phyloP scores from a whole-genome alignment of 23 red algal species.

The Agarophyton chilense region DNA sequence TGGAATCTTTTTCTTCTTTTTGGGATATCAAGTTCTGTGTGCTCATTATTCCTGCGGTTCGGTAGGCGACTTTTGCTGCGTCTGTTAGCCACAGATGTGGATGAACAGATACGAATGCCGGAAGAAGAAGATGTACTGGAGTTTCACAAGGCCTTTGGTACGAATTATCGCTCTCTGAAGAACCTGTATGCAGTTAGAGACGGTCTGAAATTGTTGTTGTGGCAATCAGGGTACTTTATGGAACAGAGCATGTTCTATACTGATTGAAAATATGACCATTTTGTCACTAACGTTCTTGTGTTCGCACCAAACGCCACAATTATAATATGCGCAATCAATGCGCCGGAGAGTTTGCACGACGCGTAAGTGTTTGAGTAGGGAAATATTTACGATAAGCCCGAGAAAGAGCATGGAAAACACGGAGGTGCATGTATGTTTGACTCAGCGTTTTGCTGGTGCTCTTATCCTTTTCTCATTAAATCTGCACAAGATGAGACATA shows the following conservation, averaged over 20 bases:
- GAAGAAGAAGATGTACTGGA: neutral
- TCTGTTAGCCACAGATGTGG: neutral
- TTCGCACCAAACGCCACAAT: conserved; percentile 33
- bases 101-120: neutral
- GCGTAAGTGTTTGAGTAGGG: neutral
- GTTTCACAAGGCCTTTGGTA: conserved; percentile 17
- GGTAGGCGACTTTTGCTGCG: neutral
- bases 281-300: conserved; percentile 18
- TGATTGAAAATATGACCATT: conserved; percentile 24
- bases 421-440: neutral
- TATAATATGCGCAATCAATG: conserved; percentile 9
- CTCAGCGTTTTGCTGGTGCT: conserved; percentile 1
- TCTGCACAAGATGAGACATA: conserved; percentile 20
- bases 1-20: conserved; percentile 14
- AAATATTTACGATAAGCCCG: neutral
- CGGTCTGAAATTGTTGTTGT: conserved; percentile 15
- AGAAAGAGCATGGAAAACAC: neutral
- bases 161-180: neutral
- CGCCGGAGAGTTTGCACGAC: conserved; percentile 11
- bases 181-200: conserved; percentile 28
- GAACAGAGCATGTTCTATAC: conserved; percentile 44
- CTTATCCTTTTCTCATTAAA: conserved; percentile 28
- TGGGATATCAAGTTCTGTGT: neutral
- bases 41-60: conserved; percentile 15
- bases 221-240: conserved; percentile 27